These are phyloP conservation scores for Astraeus odoratus DNA, from an alignment of 768 basidiomycete species.

Conservation along the genomic window DNA sequence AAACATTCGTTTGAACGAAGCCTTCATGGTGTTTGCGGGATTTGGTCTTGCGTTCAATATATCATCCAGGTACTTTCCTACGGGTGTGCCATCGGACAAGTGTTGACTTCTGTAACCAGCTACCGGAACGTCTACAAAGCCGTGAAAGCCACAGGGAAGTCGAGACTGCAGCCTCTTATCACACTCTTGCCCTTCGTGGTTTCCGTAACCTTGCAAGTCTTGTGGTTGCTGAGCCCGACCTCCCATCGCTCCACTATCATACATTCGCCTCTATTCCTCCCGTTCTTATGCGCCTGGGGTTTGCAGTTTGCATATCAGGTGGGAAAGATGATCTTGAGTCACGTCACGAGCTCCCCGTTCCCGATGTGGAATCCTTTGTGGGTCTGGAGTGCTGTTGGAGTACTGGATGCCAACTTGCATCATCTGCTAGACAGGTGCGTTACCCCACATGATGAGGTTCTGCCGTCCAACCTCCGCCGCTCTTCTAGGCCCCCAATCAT, in stretches of 20 bases:
- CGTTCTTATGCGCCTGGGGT: slow-evolving; percentile 93
- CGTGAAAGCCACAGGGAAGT: slow-evolving; percentile 34
- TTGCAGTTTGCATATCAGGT: slow-evolving; percentile 86
- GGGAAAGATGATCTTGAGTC: slow-evolving; percentile 87
- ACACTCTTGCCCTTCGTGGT: slow-evolving; percentile 76
- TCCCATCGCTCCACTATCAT: slow-evolving; percentile 60
- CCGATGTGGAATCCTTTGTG: slow-evolving; percentile 87
- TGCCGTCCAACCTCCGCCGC: background rate
- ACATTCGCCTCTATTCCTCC: slow-evolving; percentile 70
- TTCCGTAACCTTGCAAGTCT: slow-evolving; percentile 62
- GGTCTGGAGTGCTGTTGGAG: slow-evolving; percentile 71
- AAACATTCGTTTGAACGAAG: slow-evolving; percentile 72
- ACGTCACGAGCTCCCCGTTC: slow-evolving; percentile 78
- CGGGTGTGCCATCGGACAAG: background rate
- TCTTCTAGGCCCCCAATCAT: slow-evolving; percentile 58
- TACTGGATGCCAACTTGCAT: slow-evolving; percentile 77
- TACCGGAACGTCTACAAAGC: slow-evolving; percentile 78
- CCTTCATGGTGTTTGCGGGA: slow-evolving; percentile 78
- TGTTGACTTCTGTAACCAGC: slow-evolving; percentile 30
- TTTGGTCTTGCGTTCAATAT: slow-evolving; percentile 78
- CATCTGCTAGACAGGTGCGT: slow-evolving; percentile 58
- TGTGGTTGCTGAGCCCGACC: slow-evolving; percentile 74
- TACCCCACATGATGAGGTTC: slow-evolving; percentile 2
- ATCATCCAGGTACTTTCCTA: slow-evolving; percentile 43
- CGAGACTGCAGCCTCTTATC: slow-evolving; percentile 50